These are phyloP conservation scores for Barnettozyma wickerhamii DNA, from an alignment of 805 yeast species.

Conservation along the genomic window DNA sequence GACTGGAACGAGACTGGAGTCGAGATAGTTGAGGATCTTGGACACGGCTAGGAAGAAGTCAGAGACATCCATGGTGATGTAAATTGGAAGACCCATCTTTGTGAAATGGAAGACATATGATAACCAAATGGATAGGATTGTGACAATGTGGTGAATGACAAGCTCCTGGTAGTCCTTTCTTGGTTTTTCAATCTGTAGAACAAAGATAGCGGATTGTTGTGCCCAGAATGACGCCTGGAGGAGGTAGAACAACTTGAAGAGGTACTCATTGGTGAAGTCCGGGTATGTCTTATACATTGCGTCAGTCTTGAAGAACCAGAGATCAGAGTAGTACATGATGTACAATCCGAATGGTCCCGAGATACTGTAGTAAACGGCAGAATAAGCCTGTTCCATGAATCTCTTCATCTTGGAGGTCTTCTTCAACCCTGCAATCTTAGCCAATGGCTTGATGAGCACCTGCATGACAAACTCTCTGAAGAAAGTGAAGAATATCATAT, in stretches of 20 bases:
- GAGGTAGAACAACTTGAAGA: constrained; percentile 77
- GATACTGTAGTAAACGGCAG: constrained; percentile 72
- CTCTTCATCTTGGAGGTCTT: constrained; percentile 56
- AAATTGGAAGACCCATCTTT: constrained; percentile 89
- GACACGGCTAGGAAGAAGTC: constrained; percentile 85
- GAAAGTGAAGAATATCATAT: constrained; percentile 86
- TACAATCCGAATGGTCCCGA: constrained; percentile 85
- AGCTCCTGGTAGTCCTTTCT: constrained; percentile 91
- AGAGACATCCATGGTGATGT: constrained; percentile 93
- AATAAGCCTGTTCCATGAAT: constrained; percentile 91
- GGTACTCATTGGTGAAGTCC: constrained; percentile 64
- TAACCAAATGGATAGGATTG: constrained; percentile 79
- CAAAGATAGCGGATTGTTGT: constrained; percentile 84
- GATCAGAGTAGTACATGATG: constrained; percentile 77
- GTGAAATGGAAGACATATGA: constrained; percentile 95
- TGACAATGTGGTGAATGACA: constrained; percentile 88
- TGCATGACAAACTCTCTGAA: constrained; percentile 91
- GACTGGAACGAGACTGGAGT: constrained; percentile 57
- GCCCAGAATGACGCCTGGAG: constrained; percentile 97
- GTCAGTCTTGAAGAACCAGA: constrained; percentile 87
- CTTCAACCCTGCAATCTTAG: constrained; percentile 46
- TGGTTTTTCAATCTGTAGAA: constrained; percentile 87
- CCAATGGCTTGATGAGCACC: constrained; percentile 68
- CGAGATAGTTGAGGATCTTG: constrained; percentile 82
- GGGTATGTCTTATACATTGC: constrained; percentile 82